Percentiles rank a stretch among this genome's conserved stretches.
Conservation (phyloP, 306 rosid species). For the Luffa acutangula region DNA sequence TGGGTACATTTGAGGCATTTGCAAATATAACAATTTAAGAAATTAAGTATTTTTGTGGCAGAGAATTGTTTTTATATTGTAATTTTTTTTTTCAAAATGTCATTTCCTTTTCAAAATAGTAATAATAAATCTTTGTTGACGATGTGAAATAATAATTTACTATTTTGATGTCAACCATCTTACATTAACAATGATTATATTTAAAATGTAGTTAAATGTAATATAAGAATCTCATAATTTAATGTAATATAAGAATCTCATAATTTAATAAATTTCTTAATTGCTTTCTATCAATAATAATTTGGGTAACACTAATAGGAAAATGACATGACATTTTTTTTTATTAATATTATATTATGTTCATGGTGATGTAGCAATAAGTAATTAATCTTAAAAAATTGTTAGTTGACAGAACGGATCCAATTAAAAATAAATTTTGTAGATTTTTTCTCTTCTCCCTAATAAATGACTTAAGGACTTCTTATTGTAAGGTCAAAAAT, state of each 20-base stretch:
- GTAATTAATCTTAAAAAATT: background rate
- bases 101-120: background rate
- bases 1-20: background rate
- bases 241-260: background rate
- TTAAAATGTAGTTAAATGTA: background rate
- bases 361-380: background rate
- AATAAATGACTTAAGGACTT: too few species aligned
- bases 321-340: background rate
- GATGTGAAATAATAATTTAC: background rate
- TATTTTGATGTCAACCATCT: background rate
- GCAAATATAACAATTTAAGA: background rate
- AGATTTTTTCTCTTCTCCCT: too few species aligned
- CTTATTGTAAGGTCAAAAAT: too few species aligned
- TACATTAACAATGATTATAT: background rate
- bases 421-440: too few species aligned
- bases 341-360: too few species aligned
- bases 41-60: background rate
- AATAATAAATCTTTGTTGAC: background rate
- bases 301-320: background rate
- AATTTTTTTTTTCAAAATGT: background rate
- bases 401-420: too few species aligned
- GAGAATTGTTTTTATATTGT: background rate
- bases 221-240: background rate
- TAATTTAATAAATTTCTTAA: too few species aligned
- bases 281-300: too few species aligned